Base-by-base conservation (phyloP, 495 filamentous ascomycete genomes). In the Elaphomyces granulatus region DNA sequence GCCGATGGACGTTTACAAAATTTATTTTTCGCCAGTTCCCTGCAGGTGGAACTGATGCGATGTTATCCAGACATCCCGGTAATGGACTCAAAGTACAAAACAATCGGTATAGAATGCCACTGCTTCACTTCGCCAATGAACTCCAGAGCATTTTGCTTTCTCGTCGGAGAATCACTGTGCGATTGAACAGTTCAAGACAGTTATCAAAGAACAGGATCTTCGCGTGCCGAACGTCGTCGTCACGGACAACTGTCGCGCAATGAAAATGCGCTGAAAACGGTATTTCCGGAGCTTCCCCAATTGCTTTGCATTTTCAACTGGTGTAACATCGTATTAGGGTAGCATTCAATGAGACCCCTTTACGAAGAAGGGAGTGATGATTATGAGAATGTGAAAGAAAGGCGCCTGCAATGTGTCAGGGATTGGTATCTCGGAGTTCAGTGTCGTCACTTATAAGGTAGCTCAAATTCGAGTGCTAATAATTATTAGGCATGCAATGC, bases 61-160 rank as follows among this genome's bases (percentile, higher is more conserved):
- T 20, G 20, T n/a, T 18, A 37, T 37, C 38, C 19, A 12, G 45
- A 48, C 33, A 34, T 48, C 20, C 17, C 41, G 14, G 15, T 48
- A n/a, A 6, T 45, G 12, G 45, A 48, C 36, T 45, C 35, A 23
- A 48, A 43, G 1, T 48, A 48, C 30, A 45, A 48, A 32, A 45
- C 45, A 32, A 48, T 36, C 20, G 28, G n/a, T 48, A 46, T 23
- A 17, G 26, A 40, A 31, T 45, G 17, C 43, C 43, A 34, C 38
- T 45, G 12, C 31, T 45, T 21, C 23, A 12, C 12, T 12, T 6
- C 23, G 12, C 23, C 23, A 14, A 20, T 38, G 12, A 16, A 37
- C 34, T 37, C 15, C 4, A 19, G 16, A 4, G 34, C 34, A 6
- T 37, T 37, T 37, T 16, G 15, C 34, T 37, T 37, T 19, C 34